phyloP scores from a whole-genome alignment of 305 asterid genomes.

The Rubia tinctorum region DNA sequence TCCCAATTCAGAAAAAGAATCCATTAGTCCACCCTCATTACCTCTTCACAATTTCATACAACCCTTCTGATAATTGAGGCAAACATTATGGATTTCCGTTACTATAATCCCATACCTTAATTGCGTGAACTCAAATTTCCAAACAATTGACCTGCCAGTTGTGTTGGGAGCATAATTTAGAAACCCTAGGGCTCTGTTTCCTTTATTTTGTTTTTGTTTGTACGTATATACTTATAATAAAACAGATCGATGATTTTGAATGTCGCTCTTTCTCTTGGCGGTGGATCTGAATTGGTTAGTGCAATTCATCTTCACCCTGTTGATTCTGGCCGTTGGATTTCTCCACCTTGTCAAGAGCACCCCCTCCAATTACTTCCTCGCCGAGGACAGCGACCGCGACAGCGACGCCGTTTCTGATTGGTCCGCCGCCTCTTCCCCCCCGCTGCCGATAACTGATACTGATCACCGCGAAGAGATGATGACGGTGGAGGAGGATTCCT shows the following conservation, averaged over 20 bases:
- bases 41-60: not conserved
- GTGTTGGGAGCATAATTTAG: not conserved
- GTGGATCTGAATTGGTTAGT: constrained; percentile 81
- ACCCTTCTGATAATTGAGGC: not conserved
- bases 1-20: not conserved
- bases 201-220: not conserved
- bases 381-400: constrained; percentile 45
- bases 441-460: constrained; percentile 15
- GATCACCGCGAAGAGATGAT: not conserved
- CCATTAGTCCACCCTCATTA: not conserved
- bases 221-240: not conserved
- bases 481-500: constrained; percentile 34
- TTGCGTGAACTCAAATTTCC: not conserved
- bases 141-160: not conserved
- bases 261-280: constrained; percentile 56
- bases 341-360: constrained; percentile 59
- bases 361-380: constrained; percentile 70
- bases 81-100: constrained; percentile 2
- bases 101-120: not conserved
- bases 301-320: constrained; percentile 50
- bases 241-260: constrained; percentile 27
- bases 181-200: constrained; percentile 12
- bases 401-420: constrained; percentile 48
- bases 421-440: constrained; percentile 24
- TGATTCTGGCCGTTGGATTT: constrained; percentile 42